These are phyloP conservation scores for Gamsiella multidivaricata DNA, from an alignment of 192 early-diverging fungal species.

Conservation along the genomic window DNA sequence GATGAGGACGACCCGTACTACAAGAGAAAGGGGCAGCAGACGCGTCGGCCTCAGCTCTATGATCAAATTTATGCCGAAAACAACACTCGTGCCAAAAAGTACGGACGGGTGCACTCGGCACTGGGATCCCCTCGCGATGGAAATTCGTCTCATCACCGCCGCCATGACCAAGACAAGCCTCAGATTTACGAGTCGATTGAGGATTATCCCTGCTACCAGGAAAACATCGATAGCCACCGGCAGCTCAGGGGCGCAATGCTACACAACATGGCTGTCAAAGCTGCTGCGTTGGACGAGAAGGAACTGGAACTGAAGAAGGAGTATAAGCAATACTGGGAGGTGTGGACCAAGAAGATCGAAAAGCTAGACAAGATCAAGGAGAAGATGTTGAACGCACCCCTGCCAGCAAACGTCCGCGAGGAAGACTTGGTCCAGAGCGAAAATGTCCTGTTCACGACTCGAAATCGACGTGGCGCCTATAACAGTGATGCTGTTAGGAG, in stretches of 20 bases:
- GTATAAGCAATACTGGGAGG: slow-evolving; percentile 59
- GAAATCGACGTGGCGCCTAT: slow-evolving; percentile 56
- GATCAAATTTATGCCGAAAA: slow-evolving; percentile 58
- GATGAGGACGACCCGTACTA: slow-evolving; percentile 39
- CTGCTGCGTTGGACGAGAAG: slow-evolving; percentile 49
- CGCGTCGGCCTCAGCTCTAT: slow-evolving; percentile 54
- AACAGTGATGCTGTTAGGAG: slow-evolving; percentile 78
- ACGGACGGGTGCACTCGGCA: slow-evolving; percentile 50
- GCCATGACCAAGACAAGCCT: slow-evolving; percentile 35
- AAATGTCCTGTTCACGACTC: slow-evolving; percentile 29
- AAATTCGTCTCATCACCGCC: slow-evolving; percentile 33
- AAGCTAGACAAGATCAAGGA: slow-evolving; percentile 55
- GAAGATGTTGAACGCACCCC: slow-evolving; percentile 38
- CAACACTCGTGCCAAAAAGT: slow-evolving; percentile 45
- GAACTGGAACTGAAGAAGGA: slow-evolving; percentile 56
- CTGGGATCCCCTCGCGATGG: slow-evolving; percentile 29
- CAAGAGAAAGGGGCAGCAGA: slow-evolving; percentile 37
- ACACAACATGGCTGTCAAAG: slow-evolving; percentile 34
- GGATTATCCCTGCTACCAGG: slow-evolving; percentile 59
- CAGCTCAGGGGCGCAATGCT: slow-evolving; percentile 25
- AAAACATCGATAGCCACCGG: slow-evolving; percentile 52
- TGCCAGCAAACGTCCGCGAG: slow-evolving; percentile 27
- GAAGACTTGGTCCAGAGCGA: slow-evolving; percentile 43
- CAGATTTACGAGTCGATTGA: slow-evolving; percentile 50
- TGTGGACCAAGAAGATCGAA: slow-evolving; percentile 58